Percentiles rank a stretch among this genome's conserved stretches.
phyloP scores from a whole-genome alignment of 2,329 filamentous ascomycete species.

The Fusarium burgessii region DNA sequence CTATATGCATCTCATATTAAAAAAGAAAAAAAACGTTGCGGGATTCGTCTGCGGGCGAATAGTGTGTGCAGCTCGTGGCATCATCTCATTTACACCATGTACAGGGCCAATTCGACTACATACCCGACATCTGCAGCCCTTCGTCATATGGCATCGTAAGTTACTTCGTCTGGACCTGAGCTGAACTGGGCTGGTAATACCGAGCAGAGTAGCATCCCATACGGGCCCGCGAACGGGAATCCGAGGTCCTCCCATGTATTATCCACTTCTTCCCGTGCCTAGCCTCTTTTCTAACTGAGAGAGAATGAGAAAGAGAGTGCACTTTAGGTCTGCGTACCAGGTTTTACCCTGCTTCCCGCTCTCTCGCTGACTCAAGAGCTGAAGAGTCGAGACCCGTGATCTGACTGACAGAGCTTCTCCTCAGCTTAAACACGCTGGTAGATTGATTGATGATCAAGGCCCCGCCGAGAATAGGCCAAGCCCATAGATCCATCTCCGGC shows the following conservation, averaged over 20 bases:
- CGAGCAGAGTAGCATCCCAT: not conserved
- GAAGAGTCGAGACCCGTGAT: not conserved
- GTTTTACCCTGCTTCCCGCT: constrained; percentile 22
- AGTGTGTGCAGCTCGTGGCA: constrained; percentile 6
- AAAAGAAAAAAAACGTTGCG: not conserved
- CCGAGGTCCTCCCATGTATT: constrained; percentile 15
- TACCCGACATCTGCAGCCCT: constrained; percentile 17
- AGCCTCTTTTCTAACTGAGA: constrained; percentile 5
- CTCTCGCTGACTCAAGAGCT: not conserved
- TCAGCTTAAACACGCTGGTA: not conserved
- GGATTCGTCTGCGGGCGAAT: not conserved
- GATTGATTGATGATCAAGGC: not conserved
- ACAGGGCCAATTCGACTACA: constrained; percentile 19
- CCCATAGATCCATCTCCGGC: constrained; percentile 4
- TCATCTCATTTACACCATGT: constrained; percentile 17
- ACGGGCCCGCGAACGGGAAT: not conserved
- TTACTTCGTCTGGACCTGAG: not conserved
- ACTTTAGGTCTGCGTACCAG: constrained; percentile 1
- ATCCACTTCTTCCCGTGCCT: constrained; percentile 42
- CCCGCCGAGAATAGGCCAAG: not conserved
- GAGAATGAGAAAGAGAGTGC: not conserved
- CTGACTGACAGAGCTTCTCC: not conserved
- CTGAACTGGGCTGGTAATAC: constrained; percentile 8
- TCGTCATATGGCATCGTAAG: constrained; percentile 21
- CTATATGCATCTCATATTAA: not conserved